These are phyloP conservation scores for Aureobasidium vineae DNA, from an alignment of 2,329 filamentous ascomycete genomes.

Conservation along the genomic window DNA sequence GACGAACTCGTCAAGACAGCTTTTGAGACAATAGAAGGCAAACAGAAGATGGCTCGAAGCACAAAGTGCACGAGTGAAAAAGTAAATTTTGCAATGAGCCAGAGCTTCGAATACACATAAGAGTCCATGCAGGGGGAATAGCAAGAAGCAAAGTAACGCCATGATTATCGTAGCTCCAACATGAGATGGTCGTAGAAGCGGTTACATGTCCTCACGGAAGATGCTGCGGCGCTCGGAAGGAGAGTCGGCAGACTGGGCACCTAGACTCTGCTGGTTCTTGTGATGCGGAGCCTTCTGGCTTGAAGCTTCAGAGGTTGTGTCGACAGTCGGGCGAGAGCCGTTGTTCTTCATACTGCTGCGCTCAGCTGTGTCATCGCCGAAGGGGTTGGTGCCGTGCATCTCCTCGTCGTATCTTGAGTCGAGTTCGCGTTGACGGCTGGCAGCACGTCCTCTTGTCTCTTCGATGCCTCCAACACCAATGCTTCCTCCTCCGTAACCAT, in stretches of 20 bases:
- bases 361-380: constrained; percentile 64
- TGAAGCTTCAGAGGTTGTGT: constrained; percentile 46
- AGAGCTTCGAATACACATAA: neutral
- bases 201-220: constrained; percentile 66
- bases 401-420: constrained; percentile 49
- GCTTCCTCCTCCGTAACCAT: constrained; percentile 39
- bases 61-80: neutral
- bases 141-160: constrained; percentile 9
- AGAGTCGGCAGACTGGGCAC: constrained; percentile 50
- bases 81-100: neutral
- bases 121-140: neutral
- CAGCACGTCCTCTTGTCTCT: constrained; percentile 46
- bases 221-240: constrained; percentile 67
- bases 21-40: too few species aligned
- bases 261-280: constrained; percentile 39
- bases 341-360: constrained; percentile 66
- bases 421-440: constrained; percentile 50
- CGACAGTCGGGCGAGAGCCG: constrained; percentile 66
- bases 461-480: constrained; percentile 31
- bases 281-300: constrained; percentile 41
- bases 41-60: too few species aligned
- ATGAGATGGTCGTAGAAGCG: neutral
- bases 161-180: neutral
- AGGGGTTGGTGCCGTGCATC: constrained; percentile 59
- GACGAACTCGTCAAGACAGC: too few species aligned